Evolutionary conservation across 192 early-diverging fungal species (phyloP), one percentile per base, ranked within the genome.

Genomic region (Gamsiella multidivaricata): DNA sequence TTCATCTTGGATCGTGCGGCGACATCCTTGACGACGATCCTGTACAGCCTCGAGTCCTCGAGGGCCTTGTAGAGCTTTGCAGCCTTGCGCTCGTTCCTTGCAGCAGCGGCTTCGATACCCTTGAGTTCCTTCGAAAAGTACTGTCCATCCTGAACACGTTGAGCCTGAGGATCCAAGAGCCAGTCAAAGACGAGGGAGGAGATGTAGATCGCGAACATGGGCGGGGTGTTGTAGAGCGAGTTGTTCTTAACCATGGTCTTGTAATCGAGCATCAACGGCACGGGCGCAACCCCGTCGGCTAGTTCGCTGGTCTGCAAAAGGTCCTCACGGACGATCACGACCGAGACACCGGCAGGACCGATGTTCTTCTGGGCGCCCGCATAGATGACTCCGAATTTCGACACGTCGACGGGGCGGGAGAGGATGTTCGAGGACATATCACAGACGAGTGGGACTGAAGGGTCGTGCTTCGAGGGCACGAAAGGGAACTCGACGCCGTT

Each of bases 281-380:
- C 72, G 17, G 88, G 82, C 11, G 33, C 6, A 2, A 80, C 36
- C 0, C 78, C 78, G 33, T 70, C 49, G 14, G 29, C 46, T 22
- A 25, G 2, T 23, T 80, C 78, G 14, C 87, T 80, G 32, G 85
- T 87, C 37, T 84, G 81, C 58, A 99, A 79, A 56, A 99, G 82
- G 70, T 98, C 95, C 32, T 96, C 90, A 41, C 95, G 92, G 51
- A 98, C 84, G 55, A 99, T 94, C 33, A 93, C 96, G 37, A 99
- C 79, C 2, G 97, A 95, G 9, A 97, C 91, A 43, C 98, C 98
- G 9, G 96, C 94, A 18, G 94, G 92, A 0, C 92, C 91, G 78
- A 93, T 87, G 85, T 99, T 99, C 84, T 99, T 99, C 83, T 99
- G 98, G 17, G 97, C 98, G 6, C 98, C 98, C 2, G 93, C 96